Evolutionary conservation across 202 grass and related monocot species (phyloP), one percentile per base, ranked within the genome.

Genomic region (Setaria italica): DNA sequence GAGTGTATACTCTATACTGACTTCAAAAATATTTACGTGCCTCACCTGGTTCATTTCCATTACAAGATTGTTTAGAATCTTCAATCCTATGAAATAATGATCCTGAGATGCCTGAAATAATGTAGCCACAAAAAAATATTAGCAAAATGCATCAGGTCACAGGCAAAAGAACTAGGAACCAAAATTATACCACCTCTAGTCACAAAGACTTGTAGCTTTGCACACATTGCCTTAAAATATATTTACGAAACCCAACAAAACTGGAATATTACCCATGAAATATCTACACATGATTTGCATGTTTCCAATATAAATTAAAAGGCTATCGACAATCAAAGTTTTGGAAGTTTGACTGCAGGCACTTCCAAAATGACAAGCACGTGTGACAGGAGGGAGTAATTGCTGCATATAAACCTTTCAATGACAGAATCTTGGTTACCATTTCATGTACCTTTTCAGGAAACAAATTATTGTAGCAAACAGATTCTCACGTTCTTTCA

Each of bases 31-130:
- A 41, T 41, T 25, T 25, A 25, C 25, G 3, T 72, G 37, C 72
- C 72, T 76, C 79, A 99, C 97, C 93, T 99, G 97, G 81, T 97
- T 99, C 90, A 99, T 99, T 87, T 99, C 97, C 83, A 79, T 88
- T 76, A 93, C 94, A 9, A 99, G 90, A 82, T 87, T 89, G 84
- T 90, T 93, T 84, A 99, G 79, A 76, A 99, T 97, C 90, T 90
- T 99, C 92, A 99, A 86, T 62, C 97, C 97, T 83, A 99, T 99
- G 35, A 95, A 94, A 88, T 99, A 99, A 82, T 99, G 97, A 89
- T 96, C 90, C 81, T 93, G 88, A 14, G 94, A 92, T 82, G 91
- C 93, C 97, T 99, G 91, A 79, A 93, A 89, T 39, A 43, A 72
- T 74, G 70, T 67, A 63, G 60, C 45, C 62, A 90, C 76, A 85